Base-by-base conservation (phyloP, 805 yeast species). In the Saccharomycopsis javanensis region DNA sequence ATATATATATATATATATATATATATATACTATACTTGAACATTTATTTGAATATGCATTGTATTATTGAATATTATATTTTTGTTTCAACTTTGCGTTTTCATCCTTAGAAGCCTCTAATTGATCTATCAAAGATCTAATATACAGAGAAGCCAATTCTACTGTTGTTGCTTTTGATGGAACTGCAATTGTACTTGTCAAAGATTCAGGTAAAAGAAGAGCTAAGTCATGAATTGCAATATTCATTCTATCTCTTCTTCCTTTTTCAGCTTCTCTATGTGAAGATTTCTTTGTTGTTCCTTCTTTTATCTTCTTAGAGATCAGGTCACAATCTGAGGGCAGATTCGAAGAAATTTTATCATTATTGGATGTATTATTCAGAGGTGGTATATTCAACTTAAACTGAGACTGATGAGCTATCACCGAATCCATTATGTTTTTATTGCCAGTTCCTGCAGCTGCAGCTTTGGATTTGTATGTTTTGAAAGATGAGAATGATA, bases 161-260 rank as follows among this genome's bases (percentile, higher is more conserved):
- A 94, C 97, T 0, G 97, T 92, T 1, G 96, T 90, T 1, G 98
- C 98, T 66, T 92, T 92, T 28, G 95, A 85, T 0, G 95, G 95
- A 34, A 87, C 83, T 2, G 74, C 63, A 13, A 80, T 79, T 13
- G 79, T 76, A 35, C 79, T 85, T 57, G 77, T 80, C 64, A 81
- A 72, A 25, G 69, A 68, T 5, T 82, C 79, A 0, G 96, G 95
- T 23, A 92, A 77, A 60, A 89, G 70, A 8, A 74, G 64, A 7
- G 85, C 83, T 58, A 92, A 73, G 48, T 88, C 96, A 50, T 81
- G 81, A 31, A 92, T 82, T 0, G 97, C 98, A 57, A 75, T 72
- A 68, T 94, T 94, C 84, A 92, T 86, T 61, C 99, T 76, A 68
- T 92, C 91, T 64, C 99, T 79, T 55, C 99, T 78, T 15, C 96